Percentiles rank a stretch among this genome's conserved stretches.
phyloP scores from a whole-genome alignment of 75 land plant genomes.

The Larix kaempferi region DNA sequence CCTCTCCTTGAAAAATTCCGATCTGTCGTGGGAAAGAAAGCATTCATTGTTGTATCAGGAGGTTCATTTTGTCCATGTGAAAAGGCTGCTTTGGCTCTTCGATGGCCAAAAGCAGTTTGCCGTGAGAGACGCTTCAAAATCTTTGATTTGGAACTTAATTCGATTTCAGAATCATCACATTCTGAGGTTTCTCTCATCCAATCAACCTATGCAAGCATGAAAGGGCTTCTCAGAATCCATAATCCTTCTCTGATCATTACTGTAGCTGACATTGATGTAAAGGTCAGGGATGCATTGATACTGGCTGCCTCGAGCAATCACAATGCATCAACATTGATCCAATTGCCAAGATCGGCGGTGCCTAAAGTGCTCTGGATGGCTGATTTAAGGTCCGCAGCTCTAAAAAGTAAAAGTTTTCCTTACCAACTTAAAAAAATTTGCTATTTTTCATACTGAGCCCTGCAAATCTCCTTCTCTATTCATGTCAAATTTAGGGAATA shows the following conservation, averaged over 20 bases:
- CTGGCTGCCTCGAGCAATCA: constrained; percentile 55
- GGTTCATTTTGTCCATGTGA: constrained; percentile 86
- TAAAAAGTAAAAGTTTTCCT: constrained; percentile 57
- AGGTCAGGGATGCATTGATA: constrained; percentile 67
- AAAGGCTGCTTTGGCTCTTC: constrained; percentile 62
- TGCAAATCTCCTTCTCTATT: background rate
- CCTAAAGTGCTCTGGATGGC: constrained; percentile 95
- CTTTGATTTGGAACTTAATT: constrained; percentile 73
- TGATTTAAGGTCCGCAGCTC: constrained; percentile 54
- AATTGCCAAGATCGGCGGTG: constrained; percentile 60
- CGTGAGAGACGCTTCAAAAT: constrained; percentile 90
- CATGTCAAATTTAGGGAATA: background rate
- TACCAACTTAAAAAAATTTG: background rate
- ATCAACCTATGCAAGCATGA: constrained; percentile 75
- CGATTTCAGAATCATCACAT: constrained; percentile 42
- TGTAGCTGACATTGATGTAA: constrained; percentile 51
- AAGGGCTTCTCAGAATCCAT: constrained; percentile 83
- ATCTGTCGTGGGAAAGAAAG: constrained; percentile 75
- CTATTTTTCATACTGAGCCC: background rate
- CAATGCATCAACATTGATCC: constrained; percentile 48
- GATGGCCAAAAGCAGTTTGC: constrained; percentile 73
- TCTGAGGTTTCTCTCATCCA: constrained; percentile 76
- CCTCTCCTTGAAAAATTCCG: constrained; percentile 88
- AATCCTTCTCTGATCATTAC: constrained; percentile 82
- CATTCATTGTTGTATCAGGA: constrained; percentile 80